Evolutionary conservation across 2,329 filamentous ascomycete species (phyloP).

Genomic region (Gliomastix tumulicola): DNA sequence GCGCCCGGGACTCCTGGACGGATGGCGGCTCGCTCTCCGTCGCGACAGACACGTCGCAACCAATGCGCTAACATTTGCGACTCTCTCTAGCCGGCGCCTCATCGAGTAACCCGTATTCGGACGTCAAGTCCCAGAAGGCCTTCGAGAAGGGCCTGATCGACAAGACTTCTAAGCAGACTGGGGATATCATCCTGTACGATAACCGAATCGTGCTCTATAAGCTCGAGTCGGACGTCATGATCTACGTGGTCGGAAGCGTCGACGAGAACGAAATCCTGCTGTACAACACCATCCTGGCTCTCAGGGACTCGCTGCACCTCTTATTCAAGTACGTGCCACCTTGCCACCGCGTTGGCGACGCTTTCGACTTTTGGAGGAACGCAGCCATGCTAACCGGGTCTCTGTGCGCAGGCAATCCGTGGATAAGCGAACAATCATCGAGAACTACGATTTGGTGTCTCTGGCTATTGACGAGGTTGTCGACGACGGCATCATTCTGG

Average conservation of each 20-base stretch:
- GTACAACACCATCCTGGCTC: conserved; percentile 88
- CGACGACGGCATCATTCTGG: conserved; percentile 92
- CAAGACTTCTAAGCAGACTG: conserved; percentile 92
- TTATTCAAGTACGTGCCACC: conserved; percentile 73
- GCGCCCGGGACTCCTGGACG: conserved; percentile 7
- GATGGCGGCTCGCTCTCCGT: not conserved
- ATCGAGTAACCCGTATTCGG: conserved; percentile 70
- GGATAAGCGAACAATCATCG: conserved; percentile 94
- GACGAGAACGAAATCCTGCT: conserved; percentile 97
- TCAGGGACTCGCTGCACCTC: conserved; percentile 84
- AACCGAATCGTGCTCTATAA: conserved; percentile 96
- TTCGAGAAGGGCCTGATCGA: conserved; percentile 95
- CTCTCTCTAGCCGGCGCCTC: conserved; percentile 34
- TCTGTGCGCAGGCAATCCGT: conserved; percentile 71
- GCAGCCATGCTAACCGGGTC: too few relatives aligned
- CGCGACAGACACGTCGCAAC: not conserved
- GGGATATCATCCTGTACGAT: conserved; percentile 96
- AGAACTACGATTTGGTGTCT: conserved; percentile 96
- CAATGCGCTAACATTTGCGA: conserved; percentile 20
- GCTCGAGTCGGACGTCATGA: conserved; percentile 94
- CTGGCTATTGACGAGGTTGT: conserved; percentile 93
- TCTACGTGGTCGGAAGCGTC: conserved; percentile 82
- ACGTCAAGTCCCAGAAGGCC: conserved; percentile 86
- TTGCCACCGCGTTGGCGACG: not conserved
- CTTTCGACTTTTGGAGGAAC: not conserved